Conservation (phyloP, 306 rosid species). For the Sphenostylis stenocarpa region DNA sequence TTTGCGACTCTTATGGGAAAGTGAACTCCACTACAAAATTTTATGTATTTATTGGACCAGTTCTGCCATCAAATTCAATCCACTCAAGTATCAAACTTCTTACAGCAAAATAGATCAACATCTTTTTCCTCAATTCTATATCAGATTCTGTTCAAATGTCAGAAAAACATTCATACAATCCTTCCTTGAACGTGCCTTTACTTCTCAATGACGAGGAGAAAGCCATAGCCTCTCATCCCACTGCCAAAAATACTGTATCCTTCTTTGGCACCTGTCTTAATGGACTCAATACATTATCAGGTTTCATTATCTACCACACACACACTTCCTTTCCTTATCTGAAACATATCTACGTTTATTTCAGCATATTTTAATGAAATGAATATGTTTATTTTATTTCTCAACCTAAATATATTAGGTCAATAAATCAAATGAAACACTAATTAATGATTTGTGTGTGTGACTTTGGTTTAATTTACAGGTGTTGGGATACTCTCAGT, state of each 20-base stretch:
- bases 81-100: neutral
- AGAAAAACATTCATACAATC: neutral
- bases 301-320: neutral
- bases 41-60: neutral
- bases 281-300: slow-evolving; percentile 39
- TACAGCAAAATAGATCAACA: neutral
- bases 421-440: neutral
- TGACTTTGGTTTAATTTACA: slow-evolving; percentile 30
- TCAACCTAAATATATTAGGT: neutral
- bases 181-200: slow-evolving; percentile 16
- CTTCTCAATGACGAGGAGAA: slow-evolving; percentile 24
- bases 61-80: neutral
- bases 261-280: slow-evolving; percentile 24
- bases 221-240: neutral
- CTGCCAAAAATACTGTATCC: neutral
- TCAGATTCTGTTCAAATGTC: neutral
- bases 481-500: slow-evolving; percentile 83
- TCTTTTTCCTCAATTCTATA: neutral
- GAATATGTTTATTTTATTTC: neutral
- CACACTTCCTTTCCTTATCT: neutral
- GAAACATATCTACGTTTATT: neutral
- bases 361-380: neutral
- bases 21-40: neutral
- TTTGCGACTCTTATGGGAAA: neutral
- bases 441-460: neutral